Percentiles rank a stretch among this genome's conserved stretches.
These are phyloP conservation scores for Diplodia intermedia DNA, from an alignment of 2,329 filamentous ascomycete species.

Conservation along the genomic window DNA sequence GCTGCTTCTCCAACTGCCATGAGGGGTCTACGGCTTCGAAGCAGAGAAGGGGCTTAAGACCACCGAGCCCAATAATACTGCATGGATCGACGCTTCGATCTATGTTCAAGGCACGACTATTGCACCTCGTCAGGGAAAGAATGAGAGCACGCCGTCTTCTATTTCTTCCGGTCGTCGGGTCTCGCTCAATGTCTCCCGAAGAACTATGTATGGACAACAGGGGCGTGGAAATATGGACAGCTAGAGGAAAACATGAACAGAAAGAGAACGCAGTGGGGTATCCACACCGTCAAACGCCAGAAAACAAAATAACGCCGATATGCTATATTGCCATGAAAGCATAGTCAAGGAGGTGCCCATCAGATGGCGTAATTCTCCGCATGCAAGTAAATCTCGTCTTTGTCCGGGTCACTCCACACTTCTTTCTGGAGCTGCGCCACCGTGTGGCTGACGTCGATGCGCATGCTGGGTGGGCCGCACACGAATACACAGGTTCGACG, in stretches of 20 bases:
- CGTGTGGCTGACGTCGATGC: conserved; percentile 84
- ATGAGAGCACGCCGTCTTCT: background rate
- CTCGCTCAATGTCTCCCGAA: background rate
- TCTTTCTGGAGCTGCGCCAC: conserved; percentile 82
- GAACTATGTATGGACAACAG: background rate
- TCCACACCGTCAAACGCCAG: conserved; percentile 14
- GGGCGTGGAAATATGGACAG: background rate
- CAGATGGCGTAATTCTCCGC: conserved; percentile 93
- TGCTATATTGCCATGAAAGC: background rate
- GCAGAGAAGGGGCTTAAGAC: background rate
- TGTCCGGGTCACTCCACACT: conserved; percentile 78
- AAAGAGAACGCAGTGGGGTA: conserved; percentile 14
- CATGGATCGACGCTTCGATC: background rate
- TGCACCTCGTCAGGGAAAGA: background rate
- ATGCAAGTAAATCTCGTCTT: conserved; percentile 92
- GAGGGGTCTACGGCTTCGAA: background rate
- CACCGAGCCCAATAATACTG: background rate
- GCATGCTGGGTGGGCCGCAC: conserved; percentile 86
- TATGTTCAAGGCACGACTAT: background rate
- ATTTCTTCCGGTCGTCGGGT: background rate
- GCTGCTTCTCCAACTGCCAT: background rate
- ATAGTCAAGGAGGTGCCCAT: conserved; percentile 35
- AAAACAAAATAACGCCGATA: background rate
- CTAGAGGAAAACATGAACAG: background rate
- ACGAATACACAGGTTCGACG: conserved; percentile 88